phyloP scores from a whole-genome alignment of 768 basidiomycete species.

The Cystobasidium tubakii region DNA sequence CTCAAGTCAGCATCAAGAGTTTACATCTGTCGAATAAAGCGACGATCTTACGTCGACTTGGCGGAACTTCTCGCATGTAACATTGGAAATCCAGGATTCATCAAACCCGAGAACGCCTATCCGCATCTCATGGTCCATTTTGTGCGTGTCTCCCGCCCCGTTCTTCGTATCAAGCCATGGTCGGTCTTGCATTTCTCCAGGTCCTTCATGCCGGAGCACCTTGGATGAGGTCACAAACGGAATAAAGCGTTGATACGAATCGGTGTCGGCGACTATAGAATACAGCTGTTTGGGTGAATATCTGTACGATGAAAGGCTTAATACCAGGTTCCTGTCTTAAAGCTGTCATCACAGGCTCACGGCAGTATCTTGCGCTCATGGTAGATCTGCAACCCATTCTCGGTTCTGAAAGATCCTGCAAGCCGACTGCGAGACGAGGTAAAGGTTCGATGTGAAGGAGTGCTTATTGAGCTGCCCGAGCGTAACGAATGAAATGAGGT shows the following conservation, averaged over 20 bases:
- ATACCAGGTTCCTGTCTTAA: background rate
- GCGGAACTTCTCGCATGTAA: constrained; percentile 70
- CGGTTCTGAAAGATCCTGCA: constrained; percentile 41
- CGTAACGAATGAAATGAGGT: background rate
- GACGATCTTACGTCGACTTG: constrained; percentile 65
- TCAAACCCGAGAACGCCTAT: constrained; percentile 80
- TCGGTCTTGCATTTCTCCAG: background rate
- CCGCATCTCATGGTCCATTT: constrained; percentile 70
- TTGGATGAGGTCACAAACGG: constrained; percentile 78
- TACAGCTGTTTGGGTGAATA: constrained; percentile 59
- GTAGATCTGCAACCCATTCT: constrained; percentile 59
- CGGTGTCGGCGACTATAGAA: constrained; percentile 76
- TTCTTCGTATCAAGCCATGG: constrained; percentile 43
- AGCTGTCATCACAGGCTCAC: constrained; percentile 54
- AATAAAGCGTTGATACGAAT: constrained; percentile 75
- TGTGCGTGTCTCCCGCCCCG: constrained; percentile 48
- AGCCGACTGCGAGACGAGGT: constrained; percentile 25
- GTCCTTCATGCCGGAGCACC: constrained; percentile 52
- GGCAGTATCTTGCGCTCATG: constrained; percentile 80
- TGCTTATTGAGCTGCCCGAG: background rate
- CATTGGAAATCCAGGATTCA: constrained; percentile 79
- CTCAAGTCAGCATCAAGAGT: too few relatives aligned
- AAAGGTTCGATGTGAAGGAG: constrained; percentile 37
- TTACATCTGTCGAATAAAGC: too few relatives aligned
- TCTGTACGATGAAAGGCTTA: background rate